These are phyloP conservation scores for Bipolaris zeicola DNA, from an alignment of 2,329 filamentous ascomycete species.

Conservation along the genomic window DNA sequence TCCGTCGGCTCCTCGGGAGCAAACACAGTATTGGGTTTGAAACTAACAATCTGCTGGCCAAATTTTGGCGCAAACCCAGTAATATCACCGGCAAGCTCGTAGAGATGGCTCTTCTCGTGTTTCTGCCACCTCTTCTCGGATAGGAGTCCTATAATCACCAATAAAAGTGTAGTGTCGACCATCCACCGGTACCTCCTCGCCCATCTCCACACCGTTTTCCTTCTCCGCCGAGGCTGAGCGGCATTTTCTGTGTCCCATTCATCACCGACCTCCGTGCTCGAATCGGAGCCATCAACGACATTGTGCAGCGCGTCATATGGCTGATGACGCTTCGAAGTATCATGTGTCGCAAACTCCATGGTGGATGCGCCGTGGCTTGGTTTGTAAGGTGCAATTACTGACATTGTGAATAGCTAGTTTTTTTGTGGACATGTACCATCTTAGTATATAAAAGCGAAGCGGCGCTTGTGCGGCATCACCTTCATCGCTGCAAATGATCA, in stretches of 20 bases:
- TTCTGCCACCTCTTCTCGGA: conserved; percentile 32
- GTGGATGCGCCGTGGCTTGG: conserved; percentile 23
- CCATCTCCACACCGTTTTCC: conserved; percentile 20
- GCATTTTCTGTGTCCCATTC: conserved; percentile 28
- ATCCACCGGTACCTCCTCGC: conserved; percentile 32
- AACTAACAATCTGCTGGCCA: conserved; percentile 39
- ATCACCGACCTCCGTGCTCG: conserved; percentile 37
- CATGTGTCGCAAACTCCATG: conserved; percentile 6
- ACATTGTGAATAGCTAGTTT: conserved; percentile 4
- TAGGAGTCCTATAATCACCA: conserved; percentile 37
- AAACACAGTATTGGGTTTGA: conserved; percentile 32
- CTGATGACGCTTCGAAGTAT: conserved; percentile 26
- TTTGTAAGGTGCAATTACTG: conserved; percentile 15
- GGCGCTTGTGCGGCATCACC: conserved; percentile 3
- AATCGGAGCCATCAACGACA: conserved; percentile 28
- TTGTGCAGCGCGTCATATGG: conserved; percentile 35
- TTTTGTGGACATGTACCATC: neutral
- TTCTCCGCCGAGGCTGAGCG: conserved; percentile 9
- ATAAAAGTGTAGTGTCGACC: conserved; percentile 35
- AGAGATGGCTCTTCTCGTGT: conserved; percentile 16
- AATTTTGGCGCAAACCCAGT: conserved; percentile 44
- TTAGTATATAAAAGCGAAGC: neutral
- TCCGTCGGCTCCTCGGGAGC: conserved; percentile 36
- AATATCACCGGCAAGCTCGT: conserved; percentile 38
- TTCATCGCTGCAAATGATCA: conserved; percentile 15